Evolutionary conservation across 164 flowering plant genomes (phyloP).

Genomic region (Berberis thunbergii): DNA sequence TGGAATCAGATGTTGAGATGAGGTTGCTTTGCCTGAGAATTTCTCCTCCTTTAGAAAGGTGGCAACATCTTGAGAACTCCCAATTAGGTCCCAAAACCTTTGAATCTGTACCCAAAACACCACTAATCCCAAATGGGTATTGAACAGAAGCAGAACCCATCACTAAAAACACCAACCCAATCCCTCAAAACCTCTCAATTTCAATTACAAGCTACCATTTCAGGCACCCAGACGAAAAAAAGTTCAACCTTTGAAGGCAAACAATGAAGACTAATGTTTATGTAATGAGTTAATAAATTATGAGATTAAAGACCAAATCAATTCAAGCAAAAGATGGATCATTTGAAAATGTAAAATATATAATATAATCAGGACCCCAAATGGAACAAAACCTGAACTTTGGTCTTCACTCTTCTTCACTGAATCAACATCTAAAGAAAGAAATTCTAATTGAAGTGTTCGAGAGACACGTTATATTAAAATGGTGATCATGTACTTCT

Average conservation of each 20-base stretch:
- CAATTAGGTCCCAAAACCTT: slow-evolving; percentile 13
- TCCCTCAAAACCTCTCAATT: slow-evolving; percentile 10
- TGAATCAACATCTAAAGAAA: too few relatives aligned
- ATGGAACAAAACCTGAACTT: too few relatives aligned
- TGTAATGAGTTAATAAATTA: too few relatives aligned
- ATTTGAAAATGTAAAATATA: too few relatives aligned
- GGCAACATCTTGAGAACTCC: slow-evolving; percentile 21
- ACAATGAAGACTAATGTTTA: neutral
- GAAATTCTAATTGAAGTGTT: too few relatives aligned
- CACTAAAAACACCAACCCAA: slow-evolving; percentile 15
- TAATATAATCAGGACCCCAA: too few relatives aligned
- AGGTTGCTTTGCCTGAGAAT: slow-evolving; percentile 15
- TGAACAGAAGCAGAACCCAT: slow-evolving; percentile 46
- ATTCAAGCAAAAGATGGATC: too few relatives aligned
- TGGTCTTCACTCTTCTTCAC: too few relatives aligned
- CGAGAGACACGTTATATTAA: too few relatives aligned
- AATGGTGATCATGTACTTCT: too few relatives aligned
- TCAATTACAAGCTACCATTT: neutral
- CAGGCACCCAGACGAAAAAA: neutral
- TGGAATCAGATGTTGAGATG: slow-evolving; percentile 18
- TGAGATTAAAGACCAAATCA: too few relatives aligned
- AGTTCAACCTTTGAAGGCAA: neutral
- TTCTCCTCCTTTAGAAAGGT: slow-evolving; percentile 20
- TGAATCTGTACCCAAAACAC: slow-evolving; percentile 17
- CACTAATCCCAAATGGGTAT: slow-evolving; percentile 29